phyloP scores from a whole-genome alignment of 2,329 filamentous ascomycete species.

The Penicillium fuscoglaucum region DNA sequence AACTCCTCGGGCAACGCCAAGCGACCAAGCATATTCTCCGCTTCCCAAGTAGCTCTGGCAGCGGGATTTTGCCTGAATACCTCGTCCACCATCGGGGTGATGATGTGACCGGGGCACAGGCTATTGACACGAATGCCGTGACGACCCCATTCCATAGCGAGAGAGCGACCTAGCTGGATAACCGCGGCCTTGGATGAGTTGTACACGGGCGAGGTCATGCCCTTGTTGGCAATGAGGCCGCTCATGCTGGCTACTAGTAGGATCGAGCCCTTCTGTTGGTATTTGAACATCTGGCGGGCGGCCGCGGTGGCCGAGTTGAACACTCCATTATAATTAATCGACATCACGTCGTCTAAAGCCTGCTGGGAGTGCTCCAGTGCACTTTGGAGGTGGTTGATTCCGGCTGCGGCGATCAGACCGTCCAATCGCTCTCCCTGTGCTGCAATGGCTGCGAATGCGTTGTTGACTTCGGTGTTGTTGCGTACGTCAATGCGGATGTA shows the following conservation, averaged over 20 bases:
- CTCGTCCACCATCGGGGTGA: constrained; percentile 74
- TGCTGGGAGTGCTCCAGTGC: constrained; percentile 45
- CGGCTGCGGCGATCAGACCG: constrained; percentile 46
- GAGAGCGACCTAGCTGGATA: constrained; percentile 52
- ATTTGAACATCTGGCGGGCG: constrained; percentile 51
- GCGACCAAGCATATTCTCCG: constrained; percentile 54
- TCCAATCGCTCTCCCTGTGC: constrained; percentile 39
- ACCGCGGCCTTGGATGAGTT: constrained; percentile 58
- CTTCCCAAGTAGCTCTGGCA: constrained; percentile 44
- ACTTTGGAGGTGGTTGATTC: constrained; percentile 44
- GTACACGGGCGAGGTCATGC: constrained; percentile 47
- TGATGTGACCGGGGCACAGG: constrained; percentile 55
- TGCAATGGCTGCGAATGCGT: constrained; percentile 39
- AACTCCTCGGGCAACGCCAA: constrained; percentile 59
- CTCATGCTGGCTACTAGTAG: constrained; percentile 55
- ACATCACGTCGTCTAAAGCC: constrained; percentile 46
- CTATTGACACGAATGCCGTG: constrained; percentile 56
- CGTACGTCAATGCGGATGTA: constrained; percentile 52
- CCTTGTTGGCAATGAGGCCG: constrained; percentile 52
- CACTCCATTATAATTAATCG: constrained; percentile 53
- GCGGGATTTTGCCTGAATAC: constrained; percentile 77
- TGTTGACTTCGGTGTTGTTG: constrained; percentile 39
- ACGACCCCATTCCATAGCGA: constrained; percentile 56
- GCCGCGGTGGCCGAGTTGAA: constrained; percentile 51
- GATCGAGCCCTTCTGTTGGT: constrained; percentile 52